phyloP scores from a whole-genome alignment of 192 early-diverging fungal genomes.

The Entophlyctis luteolus region DNA sequence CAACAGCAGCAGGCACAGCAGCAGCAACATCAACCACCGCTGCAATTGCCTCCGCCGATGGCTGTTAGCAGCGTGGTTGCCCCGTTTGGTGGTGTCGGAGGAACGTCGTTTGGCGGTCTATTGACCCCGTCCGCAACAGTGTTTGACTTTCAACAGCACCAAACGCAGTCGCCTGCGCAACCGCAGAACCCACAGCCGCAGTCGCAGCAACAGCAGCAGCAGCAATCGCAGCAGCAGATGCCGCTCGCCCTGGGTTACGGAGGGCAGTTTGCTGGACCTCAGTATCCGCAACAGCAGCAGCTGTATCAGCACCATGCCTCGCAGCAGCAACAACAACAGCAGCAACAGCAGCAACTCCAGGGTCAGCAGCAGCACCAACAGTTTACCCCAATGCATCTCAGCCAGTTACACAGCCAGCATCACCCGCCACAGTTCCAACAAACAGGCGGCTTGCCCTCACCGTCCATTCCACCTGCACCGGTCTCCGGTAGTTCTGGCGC shows the following conservation, averaged over 20 bases:
- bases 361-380: not conserved
- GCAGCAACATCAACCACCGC: not conserved
- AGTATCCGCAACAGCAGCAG: not conserved
- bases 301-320: not conserved
- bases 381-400: not conserved
- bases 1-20: not conserved
- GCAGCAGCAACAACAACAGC: conserved; percentile 2
- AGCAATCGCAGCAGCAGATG: too few relatives aligned
- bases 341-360: not conserved
- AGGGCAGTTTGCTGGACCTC: too few relatives aligned
- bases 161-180: not conserved
- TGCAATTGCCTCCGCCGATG: not conserved
- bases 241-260: too few relatives aligned
- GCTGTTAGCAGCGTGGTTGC: not conserved
- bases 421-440: too few relatives aligned
- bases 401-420: too few relatives aligned
- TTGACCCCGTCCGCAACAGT: conserved; percentile 15
- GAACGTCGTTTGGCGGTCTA: not conserved
- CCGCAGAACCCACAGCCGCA: not conserved
- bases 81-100: too few relatives aligned
- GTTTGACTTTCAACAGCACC: conserved; percentile 13
- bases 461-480: too few relatives aligned
- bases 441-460: too few relatives aligned
- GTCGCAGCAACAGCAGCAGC: not conserved
- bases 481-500: too few relatives aligned